Conservation (phyloP, 352 stramenopile species). For the Phytophthora tentaculata region DNA sequence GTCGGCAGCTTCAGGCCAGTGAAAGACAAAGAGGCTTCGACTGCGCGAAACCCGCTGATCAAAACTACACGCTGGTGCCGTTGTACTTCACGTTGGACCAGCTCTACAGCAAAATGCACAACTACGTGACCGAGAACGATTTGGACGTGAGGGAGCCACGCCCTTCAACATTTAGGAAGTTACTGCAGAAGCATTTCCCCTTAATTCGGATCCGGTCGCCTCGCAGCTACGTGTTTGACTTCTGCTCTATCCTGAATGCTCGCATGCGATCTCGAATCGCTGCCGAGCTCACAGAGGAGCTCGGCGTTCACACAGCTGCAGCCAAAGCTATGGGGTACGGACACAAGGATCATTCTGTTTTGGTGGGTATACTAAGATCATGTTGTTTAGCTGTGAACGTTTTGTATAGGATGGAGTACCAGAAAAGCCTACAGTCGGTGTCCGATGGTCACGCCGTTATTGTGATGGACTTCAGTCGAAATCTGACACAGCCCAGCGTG, state of each 20-base stretch:
- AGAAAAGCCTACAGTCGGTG: background rate
- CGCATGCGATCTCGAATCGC: background rate
- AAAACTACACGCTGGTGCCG: no score
- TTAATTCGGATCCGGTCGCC: slow-evolving; percentile 15
- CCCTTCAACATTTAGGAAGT: slow-evolving; percentile 8
- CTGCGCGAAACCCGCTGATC: no score
- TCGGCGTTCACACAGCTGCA: background rate
- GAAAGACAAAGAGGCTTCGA: no score
- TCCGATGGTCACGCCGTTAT: slow-evolving; percentile 14
- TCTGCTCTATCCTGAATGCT: slow-evolving; percentile 8
- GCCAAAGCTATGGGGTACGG: background rate
- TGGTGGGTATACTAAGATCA: background rate
- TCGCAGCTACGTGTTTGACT: slow-evolving; percentile 20
- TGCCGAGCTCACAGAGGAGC: slow-evolving; percentile 15
- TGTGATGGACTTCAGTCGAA: slow-evolving; percentile 31
- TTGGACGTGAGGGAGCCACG: background rate
- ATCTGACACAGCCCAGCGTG: slow-evolving; percentile 21
- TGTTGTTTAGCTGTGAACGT: slow-evolving; percentile 6
- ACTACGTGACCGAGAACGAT: slow-evolving; percentile 10
- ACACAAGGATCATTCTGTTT: slow-evolving; percentile 15
- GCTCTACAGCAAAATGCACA: slow-evolving; percentile 22
- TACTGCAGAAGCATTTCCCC: slow-evolving; percentile 4
- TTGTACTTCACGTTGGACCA: slow-evolving; percentile 29
- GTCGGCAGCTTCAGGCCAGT: background rate
- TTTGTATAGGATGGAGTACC: slow-evolving; percentile 5